A percentile compares a stretch with the other conserved stretches of the same genome.
Conservation (phyloP, 257 asterid species). For the Primulina huaijiensis region DNA sequence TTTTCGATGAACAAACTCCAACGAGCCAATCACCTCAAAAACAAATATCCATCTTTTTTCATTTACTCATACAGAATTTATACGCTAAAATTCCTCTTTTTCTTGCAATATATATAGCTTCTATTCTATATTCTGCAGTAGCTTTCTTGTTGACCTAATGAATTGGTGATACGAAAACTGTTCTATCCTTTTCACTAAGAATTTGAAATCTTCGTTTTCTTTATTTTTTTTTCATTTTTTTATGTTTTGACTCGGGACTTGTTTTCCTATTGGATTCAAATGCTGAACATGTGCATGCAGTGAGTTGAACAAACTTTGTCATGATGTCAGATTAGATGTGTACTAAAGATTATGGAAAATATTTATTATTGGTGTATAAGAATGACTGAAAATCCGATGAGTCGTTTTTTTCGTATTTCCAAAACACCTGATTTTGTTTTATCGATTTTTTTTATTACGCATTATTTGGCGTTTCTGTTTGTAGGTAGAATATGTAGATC, state of each 20-base stretch:
- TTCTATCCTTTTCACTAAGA: neutral
- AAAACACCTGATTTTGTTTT: neutral
- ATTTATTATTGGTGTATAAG: neutral
- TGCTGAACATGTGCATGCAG: slow-evolving; percentile 1
- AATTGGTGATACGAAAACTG: slow-evolving; percentile 16
- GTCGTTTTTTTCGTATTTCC: slow-evolving; percentile 10
- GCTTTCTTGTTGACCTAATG: slow-evolving; percentile 6
- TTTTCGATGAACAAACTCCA: neutral
- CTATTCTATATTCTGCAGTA: neutral
- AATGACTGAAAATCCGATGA: neutral
- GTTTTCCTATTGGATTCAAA: neutral
- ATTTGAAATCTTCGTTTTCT: neutral
- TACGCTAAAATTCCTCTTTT: neutral
- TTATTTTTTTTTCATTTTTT: neutral
- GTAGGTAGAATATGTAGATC: slow-evolving; percentile 87
- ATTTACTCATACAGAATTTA: neutral
- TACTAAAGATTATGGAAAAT: neutral
- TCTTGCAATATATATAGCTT: neutral
- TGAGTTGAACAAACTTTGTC: slow-evolving; percentile 8
- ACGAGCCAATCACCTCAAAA: neutral
- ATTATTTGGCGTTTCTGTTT: slow-evolving; percentile 14
- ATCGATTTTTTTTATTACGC: neutral
- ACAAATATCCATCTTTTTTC: neutral
- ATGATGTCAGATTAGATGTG: slow-evolving; percentile 1
- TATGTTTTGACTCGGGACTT: slow-evolving; percentile 8